Base-by-base conservation (phyloP, 805 yeast species). In the Debaryomyces hansenii region DNA sequence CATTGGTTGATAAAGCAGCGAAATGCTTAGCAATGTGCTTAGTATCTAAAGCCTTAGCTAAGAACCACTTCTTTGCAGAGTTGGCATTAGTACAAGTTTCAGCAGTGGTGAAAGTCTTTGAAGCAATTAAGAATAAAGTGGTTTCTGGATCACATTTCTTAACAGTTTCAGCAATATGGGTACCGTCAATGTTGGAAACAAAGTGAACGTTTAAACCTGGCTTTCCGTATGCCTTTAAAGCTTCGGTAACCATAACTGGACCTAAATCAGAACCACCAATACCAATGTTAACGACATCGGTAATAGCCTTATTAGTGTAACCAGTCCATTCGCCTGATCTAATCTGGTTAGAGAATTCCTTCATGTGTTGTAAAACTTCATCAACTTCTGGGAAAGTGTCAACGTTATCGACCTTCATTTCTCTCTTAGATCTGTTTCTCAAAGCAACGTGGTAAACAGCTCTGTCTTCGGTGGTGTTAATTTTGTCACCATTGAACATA, bases 191-290 rank as follows among this genome's bases (percentile, higher is more conserved):
- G 82, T 94, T 94, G 57, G 98, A 92, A 52, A 94, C 99, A 71
- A 91, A 94, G 75, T 92, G 96, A 42, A 83, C 96, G 53, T 77
- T 71, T 59, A 94, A 77, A 54, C 84, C 79, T 49, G 83, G 85
- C 58, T 87, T 80, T 50, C 86, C 73, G 72, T 92, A 94, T 57
- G 88, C 85, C 78, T 92, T 94, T 66, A 94, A 80, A 36, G 99
- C 97, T 77, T 94, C 98, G 52, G 97, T 90, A 60, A 94, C 98
- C 99, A 94, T 94, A 45, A 94, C 98, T 39, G 99, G 99, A 61
- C 99, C 99, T 60, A 94, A 80, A 72, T 94, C 99, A 24, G 97
- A 90, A 59, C 99, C 99, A 67, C 99, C 99, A 66, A 94, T 94
- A 72, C 99, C 99, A 61, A 94, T 89, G 80, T 94, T 94, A 63